A percentile compares a stretch with the other conserved stretches of the same genome.
Conservation (phyloP, 108 stramenopile genomes). For the Pinguiococcus pyrenoidosus region DNA sequence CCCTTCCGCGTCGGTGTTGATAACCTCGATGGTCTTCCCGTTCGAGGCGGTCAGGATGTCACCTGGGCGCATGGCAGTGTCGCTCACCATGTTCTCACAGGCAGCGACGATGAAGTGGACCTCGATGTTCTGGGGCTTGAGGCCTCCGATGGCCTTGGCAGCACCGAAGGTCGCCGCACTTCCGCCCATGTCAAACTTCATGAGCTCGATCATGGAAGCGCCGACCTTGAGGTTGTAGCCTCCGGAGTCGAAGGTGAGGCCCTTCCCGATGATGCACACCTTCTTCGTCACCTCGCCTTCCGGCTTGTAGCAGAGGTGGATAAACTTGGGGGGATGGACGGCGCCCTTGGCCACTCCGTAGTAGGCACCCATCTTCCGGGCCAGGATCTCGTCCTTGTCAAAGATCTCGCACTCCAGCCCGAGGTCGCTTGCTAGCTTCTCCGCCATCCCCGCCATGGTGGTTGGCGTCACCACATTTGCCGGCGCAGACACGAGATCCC, state of each 20-base stretch:
- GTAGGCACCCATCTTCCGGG: conserved; percentile 78
- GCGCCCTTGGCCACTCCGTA: conserved; percentile 78
- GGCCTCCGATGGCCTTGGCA: conserved; percentile 37
- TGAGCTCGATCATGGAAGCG: conserved; percentile 83
- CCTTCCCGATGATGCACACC: conserved; percentile 73
- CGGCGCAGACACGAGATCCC: too few species aligned
- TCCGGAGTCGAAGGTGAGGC: conserved; percentile 91
- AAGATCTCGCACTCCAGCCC: too few species aligned
- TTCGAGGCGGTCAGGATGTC: conserved; percentile 92
- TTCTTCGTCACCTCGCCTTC: conserved; percentile 36
- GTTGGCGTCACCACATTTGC: too few species aligned
- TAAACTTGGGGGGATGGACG: conserved; percentile 82
- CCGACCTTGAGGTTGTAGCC: conserved; percentile 98
- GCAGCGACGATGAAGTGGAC: conserved; percentile 32
- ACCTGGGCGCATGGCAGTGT: conserved; percentile 67
- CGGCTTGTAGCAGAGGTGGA: conserved; percentile 79
- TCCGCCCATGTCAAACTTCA: conserved; percentile 99
- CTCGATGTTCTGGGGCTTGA: conserved; percentile 20
- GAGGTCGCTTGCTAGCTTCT: too few species aligned
- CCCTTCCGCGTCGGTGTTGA: conserved; percentile 97
- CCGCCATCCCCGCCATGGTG: too few species aligned
- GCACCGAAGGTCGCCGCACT: conserved; percentile 66
- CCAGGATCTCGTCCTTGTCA: conserved; percentile 23
- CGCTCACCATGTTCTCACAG: conserved; percentile 84
- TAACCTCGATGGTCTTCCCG: conserved; percentile 87